Base-by-base conservation (phyloP, 352 stramenopile species). In the Phytopythium kandeliae region DNA sequence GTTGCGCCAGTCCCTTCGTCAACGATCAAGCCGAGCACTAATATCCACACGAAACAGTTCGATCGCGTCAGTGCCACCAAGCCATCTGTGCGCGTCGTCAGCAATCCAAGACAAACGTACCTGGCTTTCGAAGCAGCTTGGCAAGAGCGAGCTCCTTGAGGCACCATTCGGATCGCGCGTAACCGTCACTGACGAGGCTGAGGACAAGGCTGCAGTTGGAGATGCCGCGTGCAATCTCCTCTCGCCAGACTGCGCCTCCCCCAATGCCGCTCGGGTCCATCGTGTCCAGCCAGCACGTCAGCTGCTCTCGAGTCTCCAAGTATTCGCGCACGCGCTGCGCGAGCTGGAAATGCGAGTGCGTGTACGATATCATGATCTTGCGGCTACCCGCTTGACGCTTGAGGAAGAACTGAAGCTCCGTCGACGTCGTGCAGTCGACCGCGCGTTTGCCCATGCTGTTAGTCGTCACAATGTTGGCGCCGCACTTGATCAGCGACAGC, bases 361-460 rank as follows among this genome's bases (percentile, higher is more conserved):
- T 86, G 53, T 89, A 90, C 45, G 71, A 88, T 36, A 93, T 87
- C 82, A 93, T 91, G 7, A 93, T 69, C 42, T 93, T 78, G 11
- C 82, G 75, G 10, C 55, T 80, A 12, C 78, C 78, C 1, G 79
- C 79, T 44, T 86, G 73, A 46, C 86, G 82, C 64, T 91, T 91
- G 15, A 91, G 57, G 25, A 67, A 62, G 37, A 91, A 91, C 45
- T 89, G 82, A 16, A 91, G 60, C 42, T 86, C 63, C 3, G 77
- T 91, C 6, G 79, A 91, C 10, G 78, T 88, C 22, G 82, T 93
- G 56, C 80, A 87, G 57, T 93, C 82, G 24, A 93, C 74, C 2
- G 82, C 74, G 13, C 82, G 78, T 36, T 84, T 78, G 4, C 79
- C 82, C 1, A 58, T 54, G 47, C 60, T 57, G 43, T 93, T 93